Percentiles rank a stretch among this genome's conserved stretches.
phyloP scores from a whole-genome alignment of 2,329 filamentous ascomycete species.

The Epichloe baconii region DNA sequence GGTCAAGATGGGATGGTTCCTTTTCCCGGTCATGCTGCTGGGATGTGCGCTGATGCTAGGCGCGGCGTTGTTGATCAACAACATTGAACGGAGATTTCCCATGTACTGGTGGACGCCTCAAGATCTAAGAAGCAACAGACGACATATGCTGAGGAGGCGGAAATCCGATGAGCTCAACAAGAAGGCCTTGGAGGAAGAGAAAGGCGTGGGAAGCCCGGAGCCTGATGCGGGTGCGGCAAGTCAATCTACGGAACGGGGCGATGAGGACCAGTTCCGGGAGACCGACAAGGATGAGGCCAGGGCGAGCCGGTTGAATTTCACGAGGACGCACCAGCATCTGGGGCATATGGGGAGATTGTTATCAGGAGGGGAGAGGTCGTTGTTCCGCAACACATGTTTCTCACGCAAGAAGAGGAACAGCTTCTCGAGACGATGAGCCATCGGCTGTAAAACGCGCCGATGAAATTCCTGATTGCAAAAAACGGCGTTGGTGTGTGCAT shows the following conservation, averaged over 20 bases:
- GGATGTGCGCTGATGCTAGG: constrained; percentile 47
- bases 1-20: constrained; percentile 50
- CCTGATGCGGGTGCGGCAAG: constrained; percentile 5
- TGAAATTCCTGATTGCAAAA: neutral
- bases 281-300: neutral
- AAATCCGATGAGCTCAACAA: constrained; percentile 4
- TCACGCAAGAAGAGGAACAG: constrained; percentile 25
- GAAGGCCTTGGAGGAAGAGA: constrained; percentile 5
- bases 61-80: constrained; percentile 54
- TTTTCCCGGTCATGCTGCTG: constrained; percentile 50
- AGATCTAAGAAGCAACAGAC: constrained; percentile 11
- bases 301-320: constrained; percentile 7
- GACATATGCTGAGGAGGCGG: constrained; percentile 5
- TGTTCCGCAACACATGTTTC: constrained; percentile 21
- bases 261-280: neutral
- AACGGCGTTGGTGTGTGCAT: neutral
- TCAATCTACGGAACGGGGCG: constrained; percentile 4
- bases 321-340: constrained; percentile 5
- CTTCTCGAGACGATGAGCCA: constrained; percentile 22
- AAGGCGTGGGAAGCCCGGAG: neutral
- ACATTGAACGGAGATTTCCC: constrained; percentile 53
- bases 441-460: constrained; percentile 12
- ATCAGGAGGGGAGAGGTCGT: constrained; percentile 21
- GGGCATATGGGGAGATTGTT: constrained; percentile 17
- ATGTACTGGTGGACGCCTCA: constrained; percentile 56